Conservation (phyloP, 371 early-diverging fungal genomes). For the Lichtheimia corymbifera region DNA sequence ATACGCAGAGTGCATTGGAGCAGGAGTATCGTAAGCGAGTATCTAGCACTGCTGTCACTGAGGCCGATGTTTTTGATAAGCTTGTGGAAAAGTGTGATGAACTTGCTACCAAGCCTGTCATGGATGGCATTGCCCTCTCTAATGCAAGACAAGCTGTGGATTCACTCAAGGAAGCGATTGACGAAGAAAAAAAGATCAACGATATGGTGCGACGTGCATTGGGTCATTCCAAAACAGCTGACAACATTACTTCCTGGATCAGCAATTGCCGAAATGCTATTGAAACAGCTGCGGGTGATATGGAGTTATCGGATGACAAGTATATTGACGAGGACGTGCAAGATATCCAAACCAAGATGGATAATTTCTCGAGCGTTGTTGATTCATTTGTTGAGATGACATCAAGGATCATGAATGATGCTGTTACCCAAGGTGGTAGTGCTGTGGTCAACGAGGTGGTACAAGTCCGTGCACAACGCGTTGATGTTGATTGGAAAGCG, state of each 20-base stretch:
- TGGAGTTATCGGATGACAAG: slow-evolving; percentile 16
- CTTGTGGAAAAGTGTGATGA: slow-evolving; percentile 1
- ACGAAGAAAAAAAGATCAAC: slow-evolving; percentile 11
- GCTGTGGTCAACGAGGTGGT: slow-evolving; percentile 4
- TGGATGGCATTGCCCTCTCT: not conserved
- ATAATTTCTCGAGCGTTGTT: slow-evolving; percentile 27
- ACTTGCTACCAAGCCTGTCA: not conserved
- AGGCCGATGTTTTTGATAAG: slow-evolving; percentile 1
- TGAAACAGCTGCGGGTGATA: slow-evolving; percentile 14
- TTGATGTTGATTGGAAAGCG: slow-evolving; percentile 14
- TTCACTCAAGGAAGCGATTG: slow-evolving; percentile 1
- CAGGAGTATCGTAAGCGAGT: slow-evolving; percentile 6
- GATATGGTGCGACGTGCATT: slow-evolving; percentile 29
- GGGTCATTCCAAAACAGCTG: slow-evolving; percentile 34
- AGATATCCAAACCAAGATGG: slow-evolving; percentile 29
- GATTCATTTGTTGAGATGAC: slow-evolving; percentile 30
- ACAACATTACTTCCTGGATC: slow-evolving; percentile 37
- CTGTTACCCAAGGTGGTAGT: not conserved
- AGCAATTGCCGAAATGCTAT: slow-evolving; percentile 32
- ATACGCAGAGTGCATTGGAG: slow-evolving; percentile 4
- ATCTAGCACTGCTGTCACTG: slow-evolving; percentile 6
- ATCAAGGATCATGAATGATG: slow-evolving; percentile 8
- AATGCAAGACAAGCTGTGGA: not conserved
- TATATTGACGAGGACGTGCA: slow-evolving; percentile 24
- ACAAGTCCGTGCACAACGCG: slow-evolving; percentile 3